These are phyloP conservation scores for Aureobasidium sp. DNA, from an alignment of 2,329 filamentous ascomycete genomes.

Conservation along the genomic window DNA sequence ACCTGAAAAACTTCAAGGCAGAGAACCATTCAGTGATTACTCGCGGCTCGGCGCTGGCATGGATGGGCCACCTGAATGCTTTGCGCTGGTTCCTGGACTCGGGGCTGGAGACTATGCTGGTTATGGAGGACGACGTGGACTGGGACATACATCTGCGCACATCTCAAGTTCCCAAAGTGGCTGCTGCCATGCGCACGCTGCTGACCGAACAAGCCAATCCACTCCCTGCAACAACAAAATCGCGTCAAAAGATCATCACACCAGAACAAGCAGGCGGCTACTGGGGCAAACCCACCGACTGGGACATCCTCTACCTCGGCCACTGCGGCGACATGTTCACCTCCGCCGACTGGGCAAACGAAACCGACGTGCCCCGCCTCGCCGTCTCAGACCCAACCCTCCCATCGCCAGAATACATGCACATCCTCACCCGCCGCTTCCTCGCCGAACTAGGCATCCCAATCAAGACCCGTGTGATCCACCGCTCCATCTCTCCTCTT, in stretches of 20 bases:
- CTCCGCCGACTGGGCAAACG: constrained; percentile 22
- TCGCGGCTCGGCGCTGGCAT: constrained; percentile 34
- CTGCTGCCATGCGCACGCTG: constrained; percentile 34
- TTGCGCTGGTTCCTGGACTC: constrained; percentile 37
- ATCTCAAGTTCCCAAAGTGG: constrained; percentile 36
- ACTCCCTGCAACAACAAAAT: neutral
- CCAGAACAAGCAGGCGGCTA: constrained; percentile 22
- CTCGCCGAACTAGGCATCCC: constrained; percentile 32
- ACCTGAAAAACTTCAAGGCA: constrained; percentile 26
- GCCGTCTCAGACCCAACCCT: constrained; percentile 31
- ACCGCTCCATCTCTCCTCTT: constrained; percentile 37
- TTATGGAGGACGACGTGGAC: constrained; percentile 42
- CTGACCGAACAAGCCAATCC: neutral
- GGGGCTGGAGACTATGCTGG: constrained; percentile 35
- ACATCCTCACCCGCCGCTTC: constrained; percentile 32
- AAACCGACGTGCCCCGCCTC: constrained; percentile 27
- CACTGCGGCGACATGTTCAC: constrained; percentile 37
- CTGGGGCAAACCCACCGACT: constrained; percentile 34
- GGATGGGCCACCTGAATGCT: constrained; percentile 36
- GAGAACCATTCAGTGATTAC: constrained; percentile 27
- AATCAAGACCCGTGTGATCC: constrained; percentile 32
- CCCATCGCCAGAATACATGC: constrained; percentile 30
- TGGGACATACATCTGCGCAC: constrained; percentile 40
- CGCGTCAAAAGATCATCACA: constrained; percentile 1
- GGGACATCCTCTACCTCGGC: constrained; percentile 36